These are phyloP conservation scores for Lumnitzera littorea DNA, from an alignment of 345 rosid genomes.

Conservation along the genomic window DNA sequence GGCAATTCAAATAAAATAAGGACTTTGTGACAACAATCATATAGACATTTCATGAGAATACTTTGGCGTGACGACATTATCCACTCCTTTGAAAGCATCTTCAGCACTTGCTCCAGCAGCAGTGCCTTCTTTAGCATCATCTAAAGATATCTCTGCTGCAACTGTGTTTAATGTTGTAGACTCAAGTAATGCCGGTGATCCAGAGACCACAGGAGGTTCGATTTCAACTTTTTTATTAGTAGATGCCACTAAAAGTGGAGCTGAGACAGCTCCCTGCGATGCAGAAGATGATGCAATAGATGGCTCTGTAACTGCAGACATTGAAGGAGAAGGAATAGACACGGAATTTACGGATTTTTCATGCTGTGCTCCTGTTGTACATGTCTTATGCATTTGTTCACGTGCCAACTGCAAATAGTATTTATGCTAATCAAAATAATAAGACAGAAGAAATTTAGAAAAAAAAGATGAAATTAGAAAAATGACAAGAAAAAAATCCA, in stretches of 20 bases:
- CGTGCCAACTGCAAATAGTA: slow-evolving; percentile 66
- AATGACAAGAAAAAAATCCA: slow-evolving; percentile 1
- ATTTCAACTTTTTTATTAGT: slow-evolving; percentile 20
- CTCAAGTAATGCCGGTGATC: slow-evolving; percentile 27
- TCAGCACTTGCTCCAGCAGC: slow-evolving; percentile 34
- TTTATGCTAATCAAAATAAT: slow-evolving; percentile 2
- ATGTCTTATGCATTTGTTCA: slow-evolving; percentile 44
- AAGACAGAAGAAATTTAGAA: not conserved
- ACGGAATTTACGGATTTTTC: slow-evolving; percentile 22
- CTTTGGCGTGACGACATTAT: slow-evolving; percentile 32
- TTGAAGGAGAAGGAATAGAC: slow-evolving; percentile 19
- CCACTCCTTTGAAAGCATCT: slow-evolving; percentile 25
- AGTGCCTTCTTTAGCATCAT: slow-evolving; percentile 18
- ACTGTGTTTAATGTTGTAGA: slow-evolving; percentile 26
- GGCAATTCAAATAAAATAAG: not conserved
- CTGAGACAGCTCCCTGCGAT: slow-evolving; percentile 36
- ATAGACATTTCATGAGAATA: slow-evolving; percentile 12
- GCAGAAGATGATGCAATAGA: slow-evolving; percentile 24
- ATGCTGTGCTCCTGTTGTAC: slow-evolving; percentile 24
- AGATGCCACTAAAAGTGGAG: slow-evolving; percentile 44
- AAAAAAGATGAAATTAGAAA: slow-evolving; percentile 7
- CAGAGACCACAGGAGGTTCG: slow-evolving; percentile 32
- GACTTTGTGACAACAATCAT: too few species aligned
- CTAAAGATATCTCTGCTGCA: slow-evolving; percentile 30
- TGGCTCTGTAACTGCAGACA: slow-evolving; percentile 23